A percentile compares a stretch with the other conserved stretches of the same genome.
Conservation (phyloP, 1,284 basidiomycete species). For the Farysia itapuensis region DNA sequence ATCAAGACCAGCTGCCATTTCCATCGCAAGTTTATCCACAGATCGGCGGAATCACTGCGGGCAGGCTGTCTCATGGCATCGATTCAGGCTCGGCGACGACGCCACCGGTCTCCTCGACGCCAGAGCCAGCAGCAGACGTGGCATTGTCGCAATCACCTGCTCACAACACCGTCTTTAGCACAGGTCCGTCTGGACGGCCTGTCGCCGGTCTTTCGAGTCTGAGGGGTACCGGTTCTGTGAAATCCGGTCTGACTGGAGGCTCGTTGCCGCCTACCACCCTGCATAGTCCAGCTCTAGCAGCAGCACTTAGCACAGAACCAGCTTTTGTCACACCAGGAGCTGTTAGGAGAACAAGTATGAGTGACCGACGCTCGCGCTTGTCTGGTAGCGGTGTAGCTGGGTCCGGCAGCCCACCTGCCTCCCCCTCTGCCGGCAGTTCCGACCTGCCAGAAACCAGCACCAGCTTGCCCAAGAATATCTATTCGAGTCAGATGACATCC, state of each 20-base stretch:
- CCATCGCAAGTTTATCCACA: too few species aligned
- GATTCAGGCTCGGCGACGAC: neutral
- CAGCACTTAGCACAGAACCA: conserved; percentile 34
- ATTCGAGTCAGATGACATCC: conserved; percentile 6
- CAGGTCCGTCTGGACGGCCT: conserved; percentile 27
- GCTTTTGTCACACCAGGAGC: conserved; percentile 38
- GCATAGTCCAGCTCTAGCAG: conserved; percentile 32
- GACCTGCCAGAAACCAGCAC: conserved; percentile 15
- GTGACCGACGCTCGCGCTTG: conserved; percentile 30
- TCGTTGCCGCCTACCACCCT: conserved; percentile 7
- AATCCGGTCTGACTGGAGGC: conserved; percentile 13
- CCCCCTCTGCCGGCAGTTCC: conserved; percentile 7
- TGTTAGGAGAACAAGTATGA: conserved; percentile 22
- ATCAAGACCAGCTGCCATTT: neutral
- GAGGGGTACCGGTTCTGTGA: conserved; percentile 26
- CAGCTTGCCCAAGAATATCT: conserved; percentile 6
- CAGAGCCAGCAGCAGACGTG: neutral
- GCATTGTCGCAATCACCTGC: conserved; percentile 23
- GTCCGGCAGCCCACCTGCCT: conserved; percentile 18
- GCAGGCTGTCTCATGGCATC: conserved; percentile 4
- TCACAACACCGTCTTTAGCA: conserved; percentile 40
- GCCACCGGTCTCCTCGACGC: neutral
- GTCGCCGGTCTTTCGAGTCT: conserved; percentile 47
- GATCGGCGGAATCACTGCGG: conserved; percentile 30
- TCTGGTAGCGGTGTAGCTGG: conserved; percentile 21